Base-by-base conservation (phyloP, 2,329 filamentous ascomycete genomes). In the Lachnellula willkommii region DNA sequence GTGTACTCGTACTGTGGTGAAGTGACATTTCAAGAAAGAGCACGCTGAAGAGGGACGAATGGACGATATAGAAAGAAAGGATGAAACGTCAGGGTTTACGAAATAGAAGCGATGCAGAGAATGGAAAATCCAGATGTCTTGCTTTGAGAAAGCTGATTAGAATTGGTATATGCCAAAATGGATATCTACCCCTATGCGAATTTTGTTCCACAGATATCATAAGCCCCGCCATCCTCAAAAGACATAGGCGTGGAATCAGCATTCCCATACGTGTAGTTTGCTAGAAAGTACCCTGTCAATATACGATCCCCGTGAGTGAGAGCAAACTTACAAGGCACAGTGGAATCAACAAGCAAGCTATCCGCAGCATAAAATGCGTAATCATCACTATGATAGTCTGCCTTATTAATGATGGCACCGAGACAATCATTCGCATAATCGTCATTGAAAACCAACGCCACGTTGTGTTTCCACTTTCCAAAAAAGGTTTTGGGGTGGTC, bases 401-500 rank as follows among this genome's bases (percentile, higher is more conserved):
- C 50, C 47, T 59, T 59, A 2, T 61, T 53, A 14, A 57, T 32
- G 15, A 61, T 47, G 3, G 59, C 59, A 11, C 52, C 54, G 0
- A 59, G 17, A 36, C 59, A 61, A 48, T 61, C 59, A 50, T 61
- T 61, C 11, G 42, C 59, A 42, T 47, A 61, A 8, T 52, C 26
- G 22, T 61, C 59, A 20, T 59, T 57, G 48, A 56, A 61, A 3
- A 57, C 47, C 2, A 61, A 20, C 2, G 50, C 55, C 1, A 61
- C 59, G 36, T 56, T 53, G 24, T 61, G 59, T 42, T 61, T 61
- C 59, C 59, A 61, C 20, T 61, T 61, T 32, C 59, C 59, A 43
- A 61, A 61, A 49, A 53, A 61, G 3, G 46, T 43, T 52, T 61
- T 61, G 11, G 59, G 54, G 22, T 61, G 59, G 43, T 61, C 54